Conservation (phyloP, 2,329 filamentous ascomycete genomes). For the Tolypocladium pustulatum region DNA sequence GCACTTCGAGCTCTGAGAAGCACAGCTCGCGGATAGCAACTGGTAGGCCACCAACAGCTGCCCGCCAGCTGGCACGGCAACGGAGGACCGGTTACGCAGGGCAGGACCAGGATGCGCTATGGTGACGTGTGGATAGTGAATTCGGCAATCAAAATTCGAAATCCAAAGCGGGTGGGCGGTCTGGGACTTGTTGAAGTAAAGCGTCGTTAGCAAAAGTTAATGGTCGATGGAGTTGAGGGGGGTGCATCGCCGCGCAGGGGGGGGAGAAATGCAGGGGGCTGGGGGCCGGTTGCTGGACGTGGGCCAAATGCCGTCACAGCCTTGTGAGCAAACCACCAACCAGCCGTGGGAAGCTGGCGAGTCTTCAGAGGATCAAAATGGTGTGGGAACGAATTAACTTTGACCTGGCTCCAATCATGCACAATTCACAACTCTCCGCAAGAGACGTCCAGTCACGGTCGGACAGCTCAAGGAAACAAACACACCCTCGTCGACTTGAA, state of each 20-base stretch:
- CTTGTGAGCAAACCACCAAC: not conserved
- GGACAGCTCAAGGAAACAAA: not conserved
- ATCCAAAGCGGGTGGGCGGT: not conserved
- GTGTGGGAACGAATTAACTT: not conserved
- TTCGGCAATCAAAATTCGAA: not conserved
- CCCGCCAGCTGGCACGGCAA: not conserved
- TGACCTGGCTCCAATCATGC: too few relatives aligned
- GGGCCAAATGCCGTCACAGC: not conserved
- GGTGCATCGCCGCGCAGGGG: not conserved
- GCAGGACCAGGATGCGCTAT: too few relatives aligned
- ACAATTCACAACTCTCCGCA: too few relatives aligned
- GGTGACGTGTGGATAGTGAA: not conserved
- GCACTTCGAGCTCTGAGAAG: not conserved
- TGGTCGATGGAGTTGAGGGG: conserved; percentile 16
- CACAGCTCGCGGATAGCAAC: not conserved
- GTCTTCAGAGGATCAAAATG: not conserved
- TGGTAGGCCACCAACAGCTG: not conserved
- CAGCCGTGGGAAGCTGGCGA: not conserved
- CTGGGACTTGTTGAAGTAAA: not conserved
- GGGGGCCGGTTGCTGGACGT: conserved; percentile 8
- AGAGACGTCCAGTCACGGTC: too few relatives aligned
- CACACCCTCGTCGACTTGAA: not conserved
- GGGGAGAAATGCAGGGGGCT: conserved; percentile 15
- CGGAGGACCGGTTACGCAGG: not conserved
- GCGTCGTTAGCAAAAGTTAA: conserved; percentile 19